Percentiles rank a stretch among this genome's conserved stretches.
phyloP scores from a whole-genome alignment of 345 rosid species.

The Mercurialis annua region DNA sequence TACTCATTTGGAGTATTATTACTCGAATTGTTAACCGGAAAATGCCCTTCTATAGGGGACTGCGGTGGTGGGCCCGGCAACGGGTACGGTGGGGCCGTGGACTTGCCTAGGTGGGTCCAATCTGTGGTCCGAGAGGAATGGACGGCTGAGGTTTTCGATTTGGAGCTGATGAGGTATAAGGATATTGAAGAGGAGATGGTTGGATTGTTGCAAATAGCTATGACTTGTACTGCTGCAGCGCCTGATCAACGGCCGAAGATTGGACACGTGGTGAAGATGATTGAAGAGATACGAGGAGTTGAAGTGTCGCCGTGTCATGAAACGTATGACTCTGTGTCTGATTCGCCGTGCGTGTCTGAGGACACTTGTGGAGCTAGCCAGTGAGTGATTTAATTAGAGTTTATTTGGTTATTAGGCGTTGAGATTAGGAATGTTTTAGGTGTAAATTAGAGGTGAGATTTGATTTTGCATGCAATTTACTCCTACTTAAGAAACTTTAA shows the following conservation, averaged over 20 bases:
- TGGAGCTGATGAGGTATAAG: slow-evolving; percentile 83
- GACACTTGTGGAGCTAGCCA: slow-evolving; percentile 66
- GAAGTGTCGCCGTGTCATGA: slow-evolving; percentile 68
- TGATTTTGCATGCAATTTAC: not conserved
- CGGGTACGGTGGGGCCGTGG: slow-evolving; percentile 52
- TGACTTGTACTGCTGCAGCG: slow-evolving; percentile 48
- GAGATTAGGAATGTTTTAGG: not conserved
- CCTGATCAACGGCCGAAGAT: slow-evolving; percentile 67
- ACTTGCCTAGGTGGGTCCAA: slow-evolving; percentile 75
- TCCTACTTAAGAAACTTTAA: not conserved
- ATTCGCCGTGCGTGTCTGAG: slow-evolving; percentile 75
- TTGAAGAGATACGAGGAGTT: slow-evolving; percentile 59
- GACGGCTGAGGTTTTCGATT: slow-evolving; percentile 84
- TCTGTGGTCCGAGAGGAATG: slow-evolving; percentile 83
- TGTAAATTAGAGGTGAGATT: not conserved
- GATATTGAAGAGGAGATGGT: slow-evolving; percentile 88
- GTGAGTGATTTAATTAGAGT: slow-evolving; percentile 21
- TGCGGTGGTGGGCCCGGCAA: slow-evolving; percentile 41
- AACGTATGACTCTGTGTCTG: slow-evolving; percentile 52
- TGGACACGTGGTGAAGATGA: slow-evolving; percentile 64
- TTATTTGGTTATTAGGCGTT: not conserved
- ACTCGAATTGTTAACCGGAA: slow-evolving; percentile 73
- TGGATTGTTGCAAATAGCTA: slow-evolving; percentile 62
- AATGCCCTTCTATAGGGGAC: slow-evolving; percentile 60
- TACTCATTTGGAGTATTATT: slow-evolving; percentile 80